Percentiles rank a stretch among this genome's conserved stretches.
phyloP scores from a whole-genome alignment of 441 rosid genomes.

The Isatis lusitanica region DNA sequence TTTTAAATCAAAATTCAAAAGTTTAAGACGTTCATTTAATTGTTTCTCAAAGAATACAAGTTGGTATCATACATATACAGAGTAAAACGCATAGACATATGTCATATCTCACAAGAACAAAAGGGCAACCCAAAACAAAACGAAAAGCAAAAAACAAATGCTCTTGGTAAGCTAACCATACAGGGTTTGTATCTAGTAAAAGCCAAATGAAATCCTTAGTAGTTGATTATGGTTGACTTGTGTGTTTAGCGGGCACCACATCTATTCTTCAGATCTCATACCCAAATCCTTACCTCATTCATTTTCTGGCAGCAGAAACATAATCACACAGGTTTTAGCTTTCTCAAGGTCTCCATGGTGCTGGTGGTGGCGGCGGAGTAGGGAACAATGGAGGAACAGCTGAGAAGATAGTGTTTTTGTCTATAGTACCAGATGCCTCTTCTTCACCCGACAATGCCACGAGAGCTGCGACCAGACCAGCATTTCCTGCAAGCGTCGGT shows the following conservation, averaged over 20 bases:
- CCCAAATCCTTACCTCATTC: conserved; percentile 20
- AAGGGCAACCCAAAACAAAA: conserved; percentile 1
- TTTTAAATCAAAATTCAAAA: neutral
- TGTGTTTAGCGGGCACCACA: neutral
- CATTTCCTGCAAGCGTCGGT: conserved; percentile 88
- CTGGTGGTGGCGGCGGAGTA: conserved; percentile 95
- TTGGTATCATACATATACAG: conserved; percentile 34
- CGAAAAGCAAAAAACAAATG: neutral
- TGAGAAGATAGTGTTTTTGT: conserved; percentile 86
- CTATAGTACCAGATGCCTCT: conserved; percentile 46
- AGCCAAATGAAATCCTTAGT: conserved; percentile 30
- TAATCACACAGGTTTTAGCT: conserved; percentile 4
- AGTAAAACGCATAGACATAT: conserved; percentile 25
- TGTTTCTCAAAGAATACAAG: conserved; percentile 30
- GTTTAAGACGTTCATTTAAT: conserved; percentile 12
- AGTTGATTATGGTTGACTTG: conserved; percentile 26
- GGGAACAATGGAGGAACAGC: conserved; percentile 92
- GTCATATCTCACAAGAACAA: conserved; percentile 28
- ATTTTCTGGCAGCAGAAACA: neutral
- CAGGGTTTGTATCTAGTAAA: conserved; percentile 16
- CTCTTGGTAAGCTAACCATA: conserved; percentile 9
- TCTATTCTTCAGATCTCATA: conserved; percentile 11
- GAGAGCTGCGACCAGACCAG: conserved; percentile 86
- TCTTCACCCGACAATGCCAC: conserved; percentile 78
- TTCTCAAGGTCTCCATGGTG: conserved; percentile 90